Percentiles rank a stretch among this genome's conserved stretches.
Conservation (phyloP, 768 basidiomycete species). For the Pleurotus ostreatus region DNA sequence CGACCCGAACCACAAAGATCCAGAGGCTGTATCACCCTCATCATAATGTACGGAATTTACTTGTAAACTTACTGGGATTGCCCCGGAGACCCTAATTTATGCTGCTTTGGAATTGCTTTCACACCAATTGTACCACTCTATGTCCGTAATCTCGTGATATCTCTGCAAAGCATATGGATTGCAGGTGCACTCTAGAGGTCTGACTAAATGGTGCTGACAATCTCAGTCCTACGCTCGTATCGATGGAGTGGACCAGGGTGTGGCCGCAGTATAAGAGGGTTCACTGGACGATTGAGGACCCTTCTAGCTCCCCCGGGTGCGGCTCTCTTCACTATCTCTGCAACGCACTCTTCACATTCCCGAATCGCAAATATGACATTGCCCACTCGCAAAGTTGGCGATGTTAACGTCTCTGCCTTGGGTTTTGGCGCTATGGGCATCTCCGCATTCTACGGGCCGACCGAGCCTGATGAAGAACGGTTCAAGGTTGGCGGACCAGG, state of each 20-base stretch:
- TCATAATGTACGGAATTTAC: no score
- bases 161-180: no score
- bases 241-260: background rate
- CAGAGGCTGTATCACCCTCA: no score
- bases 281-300: no score
- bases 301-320: no score
- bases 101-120: background rate
- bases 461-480: constrained; percentile 50
- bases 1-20: background rate
- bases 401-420: constrained; percentile 42
- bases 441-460: constrained; percentile 40
- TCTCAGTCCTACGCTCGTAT: background rate
- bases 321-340: no score
- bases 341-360: no score
- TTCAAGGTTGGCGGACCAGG: constrained; percentile 40
- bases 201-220: background rate
- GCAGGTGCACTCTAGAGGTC: background rate
- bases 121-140: background rate
- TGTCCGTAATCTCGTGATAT: background rate
- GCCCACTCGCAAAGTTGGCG: constrained; percentile 37
- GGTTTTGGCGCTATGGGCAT: constrained; percentile 64
- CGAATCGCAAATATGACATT: background rate
- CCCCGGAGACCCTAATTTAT: background rate
- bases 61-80: background rate
- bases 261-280: background rate